These are phyloP conservation scores for Penicillium hordei DNA, from an alignment of 2,329 filamentous ascomycete genomes.

Conservation along the genomic window DNA sequence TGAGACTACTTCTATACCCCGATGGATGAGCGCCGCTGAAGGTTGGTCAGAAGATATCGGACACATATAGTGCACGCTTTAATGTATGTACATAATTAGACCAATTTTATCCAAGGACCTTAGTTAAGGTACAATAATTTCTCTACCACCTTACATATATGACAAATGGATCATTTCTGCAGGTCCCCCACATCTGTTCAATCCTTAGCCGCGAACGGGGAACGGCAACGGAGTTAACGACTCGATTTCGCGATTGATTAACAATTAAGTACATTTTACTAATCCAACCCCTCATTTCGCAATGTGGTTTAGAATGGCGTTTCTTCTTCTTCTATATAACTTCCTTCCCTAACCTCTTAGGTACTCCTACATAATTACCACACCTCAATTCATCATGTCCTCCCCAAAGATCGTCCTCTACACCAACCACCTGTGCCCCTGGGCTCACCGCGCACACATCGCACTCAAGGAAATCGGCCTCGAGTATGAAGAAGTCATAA, in stretches of 20 bases:
- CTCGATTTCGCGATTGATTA: constrained; percentile 18
- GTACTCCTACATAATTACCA: constrained; percentile 12
- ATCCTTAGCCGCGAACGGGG: constrained; percentile 12
- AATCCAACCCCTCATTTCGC: constrained; percentile 26
- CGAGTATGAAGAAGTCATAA: constrained; percentile 67
- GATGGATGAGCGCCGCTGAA: constrained; percentile 9
- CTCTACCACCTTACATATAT: neutral
- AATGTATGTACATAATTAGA: constrained; percentile 36
- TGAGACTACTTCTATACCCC: constrained; percentile 6
- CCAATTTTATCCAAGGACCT: constrained; percentile 20
- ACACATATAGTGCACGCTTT: constrained; percentile 28
- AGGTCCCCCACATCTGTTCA: constrained; percentile 14
- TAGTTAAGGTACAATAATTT: constrained; percentile 1
- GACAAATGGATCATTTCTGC: neutral
- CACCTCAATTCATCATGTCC: constrained; percentile 25
- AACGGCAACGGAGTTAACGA: constrained; percentile 6
- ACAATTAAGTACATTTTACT: constrained; percentile 25
- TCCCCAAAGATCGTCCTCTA: constrained; percentile 63
- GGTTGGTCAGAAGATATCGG: constrained; percentile 16
- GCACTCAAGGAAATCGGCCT: constrained; percentile 65
- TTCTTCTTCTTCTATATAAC: constrained; percentile 3
- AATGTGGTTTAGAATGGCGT: constrained; percentile 19
- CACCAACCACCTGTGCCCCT: constrained; percentile 69
- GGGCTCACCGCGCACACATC: constrained; percentile 74
- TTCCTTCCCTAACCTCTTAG: constrained; percentile 7